Base-by-base conservation (phyloP, 306 rosid species). In the Luffa aegyptiaca region DNA sequence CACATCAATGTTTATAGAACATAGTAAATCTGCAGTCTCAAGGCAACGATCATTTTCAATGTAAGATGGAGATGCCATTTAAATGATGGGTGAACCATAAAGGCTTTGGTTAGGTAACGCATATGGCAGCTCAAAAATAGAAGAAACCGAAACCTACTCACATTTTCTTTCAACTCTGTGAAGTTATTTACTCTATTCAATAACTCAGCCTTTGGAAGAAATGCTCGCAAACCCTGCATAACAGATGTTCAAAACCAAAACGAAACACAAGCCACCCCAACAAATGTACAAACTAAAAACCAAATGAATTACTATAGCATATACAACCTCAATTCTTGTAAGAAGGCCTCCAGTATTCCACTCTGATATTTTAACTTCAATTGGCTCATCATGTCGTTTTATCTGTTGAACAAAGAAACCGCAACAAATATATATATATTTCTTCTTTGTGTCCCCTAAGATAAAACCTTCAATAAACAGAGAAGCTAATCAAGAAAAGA, bases 301-400 rank as follows among this genome's bases (percentile, higher is more conserved):
- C 79, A 57, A 52, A 69, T 61, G 41, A 81, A 48, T n/a, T 76
- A 35, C 71, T 64, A 57, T 11, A 18, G 70, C 53, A 81, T 88
- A 64, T 2, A 3, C 59, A 72, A 91, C 99, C 99, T 91, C 99
- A 76, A 95, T 89, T 88, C 97, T 91, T 41, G 97, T 89, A 44
- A 95, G 91, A 81, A 95, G 87, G 49, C 99, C 99, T 9, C 97
- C 97, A 2, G 96, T 89, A 83, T 95, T 95, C 99, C 99, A 95
- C 83, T 95, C 97, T 49, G 93, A 88, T 79, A 95, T 88, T 86
- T 78, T 91, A 86, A 95, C 93, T 86, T 87, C 90, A 44, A 91
- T 85, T 12, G 97, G 97, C 80, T 95, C 97, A 83, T 87, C 85
- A 37, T 89, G 93, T 79, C 83, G 93, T 66, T 93, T 88, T 84